Evolutionary conservation across 345 rosid species (phyloP), one percentile per base, ranked within the genome.

Genomic region (Abelmoschus esculentus): DNA sequence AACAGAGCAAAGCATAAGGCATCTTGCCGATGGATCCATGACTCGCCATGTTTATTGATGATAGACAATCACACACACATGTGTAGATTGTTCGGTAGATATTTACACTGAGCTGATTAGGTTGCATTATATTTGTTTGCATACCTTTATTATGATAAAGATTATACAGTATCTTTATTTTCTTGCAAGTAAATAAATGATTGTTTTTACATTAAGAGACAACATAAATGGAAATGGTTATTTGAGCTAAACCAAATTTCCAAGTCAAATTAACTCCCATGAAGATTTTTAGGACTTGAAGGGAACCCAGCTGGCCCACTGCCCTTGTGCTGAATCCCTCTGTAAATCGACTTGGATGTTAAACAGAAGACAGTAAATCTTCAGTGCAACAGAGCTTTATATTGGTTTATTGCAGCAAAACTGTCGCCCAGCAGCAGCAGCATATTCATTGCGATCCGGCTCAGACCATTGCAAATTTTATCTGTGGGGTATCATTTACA

Each of bases 401-500:
- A 57, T 4, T 57, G 61, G 34, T 28, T 7, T 31, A 26, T 57
- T 57, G 34, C 61, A 7, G 57, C 57, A 8, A 53, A 17, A 53
- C 18, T 53, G n/a, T 26, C 32, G 4, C 15, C 12, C 12, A 56
- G 13, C 32, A 26, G 60, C 57, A 53, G 31, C 31, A 38, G 52
- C n/a, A 49, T 12, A 13, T 49, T 4, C 4, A 13, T 13, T 13
- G n/a, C 14, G 17, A 3, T 14, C 4, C 2, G 53, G 53, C 53
- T 49, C 58, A 7, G 28, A 54, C 58, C 58, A 54, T 7, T 7
- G 58, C 58, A 7, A 52, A 17, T 52, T 17, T 52, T 22, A 18
- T 18, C 10, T 6, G 11, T 3, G 26, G 58, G 13, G 58, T 6
- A 54, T 42, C 17, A 44, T 72, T 63, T 82, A 91, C 73, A 95